A percentile compares a stretch with the other conserved stretches of the same genome.
Conservation (phyloP, 768 basidiomycete species). For the Macrolepiota albuminosa region DNA sequence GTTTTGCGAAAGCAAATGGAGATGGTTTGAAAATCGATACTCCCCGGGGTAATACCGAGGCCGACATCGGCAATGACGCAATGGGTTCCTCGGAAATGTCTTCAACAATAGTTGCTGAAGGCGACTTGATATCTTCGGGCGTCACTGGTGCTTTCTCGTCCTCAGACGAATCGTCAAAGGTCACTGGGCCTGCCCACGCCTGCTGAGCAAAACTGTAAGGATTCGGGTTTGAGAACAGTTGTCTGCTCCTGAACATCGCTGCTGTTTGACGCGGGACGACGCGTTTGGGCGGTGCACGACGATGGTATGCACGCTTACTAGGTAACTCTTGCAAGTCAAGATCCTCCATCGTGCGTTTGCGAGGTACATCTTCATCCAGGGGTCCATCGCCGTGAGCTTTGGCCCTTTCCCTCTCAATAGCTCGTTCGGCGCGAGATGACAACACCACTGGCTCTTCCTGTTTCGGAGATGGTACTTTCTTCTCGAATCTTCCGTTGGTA, state of each 20-base stretch:
- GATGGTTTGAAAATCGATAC: constrained; percentile 56
- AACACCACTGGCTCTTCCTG: constrained; percentile 17
- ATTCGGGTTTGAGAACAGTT: constrained; percentile 53
- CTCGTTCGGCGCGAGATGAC: constrained; percentile 35
- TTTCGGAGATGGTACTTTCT: constrained; percentile 44
- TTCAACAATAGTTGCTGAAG: constrained; percentile 31
- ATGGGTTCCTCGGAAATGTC: constrained; percentile 7
- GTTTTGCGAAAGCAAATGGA: constrained; percentile 58
- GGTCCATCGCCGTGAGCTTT: constrained; percentile 20
- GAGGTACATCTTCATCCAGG: constrained; percentile 11
- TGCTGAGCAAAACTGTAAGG: constrained; percentile 56
- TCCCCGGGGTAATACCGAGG: constrained; percentile 25
- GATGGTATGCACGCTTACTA: constrained; percentile 24
- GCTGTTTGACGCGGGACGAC: constrained; percentile 37
- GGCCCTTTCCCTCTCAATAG: constrained; percentile 35
- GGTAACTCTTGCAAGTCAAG: constrained; percentile 30
- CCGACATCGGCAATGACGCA: constrained; percentile 12
- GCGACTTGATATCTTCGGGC: constrained; percentile 45
- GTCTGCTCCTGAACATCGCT: constrained; percentile 37
- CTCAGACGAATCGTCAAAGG: constrained; percentile 37
- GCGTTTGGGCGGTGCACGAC: constrained; percentile 25
- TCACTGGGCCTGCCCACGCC: constrained; percentile 47
- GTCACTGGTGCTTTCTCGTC: constrained; percentile 57
- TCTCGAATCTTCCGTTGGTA: constrained; percentile 63
- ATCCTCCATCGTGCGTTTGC: constrained; percentile 26